Evolutionary conservation across 768 basidiomycete species (phyloP).

Genomic region (Lactifluus subvellereus): DNA sequence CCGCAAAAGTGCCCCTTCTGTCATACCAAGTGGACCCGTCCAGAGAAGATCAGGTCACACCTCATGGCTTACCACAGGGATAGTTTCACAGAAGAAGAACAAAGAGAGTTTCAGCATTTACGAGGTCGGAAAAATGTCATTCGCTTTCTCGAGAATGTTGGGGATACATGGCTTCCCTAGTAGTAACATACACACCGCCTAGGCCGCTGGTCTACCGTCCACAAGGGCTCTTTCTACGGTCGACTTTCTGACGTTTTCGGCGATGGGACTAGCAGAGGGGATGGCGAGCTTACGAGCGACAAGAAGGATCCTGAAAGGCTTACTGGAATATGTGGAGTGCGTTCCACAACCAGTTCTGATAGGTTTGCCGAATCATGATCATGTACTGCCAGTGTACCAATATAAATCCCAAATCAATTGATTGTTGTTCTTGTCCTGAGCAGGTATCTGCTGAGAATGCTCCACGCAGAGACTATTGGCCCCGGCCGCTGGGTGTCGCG

Average conservation of each 20-base stretch:
- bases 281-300: too few species aligned
- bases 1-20: conserved; percentile 3
- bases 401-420: background rate
- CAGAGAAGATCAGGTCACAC: background rate
- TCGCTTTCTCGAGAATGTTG: background rate
- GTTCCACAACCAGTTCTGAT: background rate
- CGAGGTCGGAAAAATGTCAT: background rate
- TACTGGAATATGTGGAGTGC: background rate
- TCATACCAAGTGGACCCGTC: background rate
- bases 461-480: background rate
- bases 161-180: background rate
- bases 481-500: too few species aligned
- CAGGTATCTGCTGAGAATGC: background rate
- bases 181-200: background rate
- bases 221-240: background rate
- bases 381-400: too few species aligned
- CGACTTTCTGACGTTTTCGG: background rate
- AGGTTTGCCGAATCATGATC: background rate
- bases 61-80: background rate
- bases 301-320: background rate
- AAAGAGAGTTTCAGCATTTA: background rate
- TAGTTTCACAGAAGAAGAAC: background rate
- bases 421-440: background rate
- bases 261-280: background rate
- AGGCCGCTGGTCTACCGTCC: too few species aligned